These are phyloP conservation scores for Debaryomyces udenii DNA, from an alignment of 1,139 yeast genomes.

Conservation along the genomic window DNA sequence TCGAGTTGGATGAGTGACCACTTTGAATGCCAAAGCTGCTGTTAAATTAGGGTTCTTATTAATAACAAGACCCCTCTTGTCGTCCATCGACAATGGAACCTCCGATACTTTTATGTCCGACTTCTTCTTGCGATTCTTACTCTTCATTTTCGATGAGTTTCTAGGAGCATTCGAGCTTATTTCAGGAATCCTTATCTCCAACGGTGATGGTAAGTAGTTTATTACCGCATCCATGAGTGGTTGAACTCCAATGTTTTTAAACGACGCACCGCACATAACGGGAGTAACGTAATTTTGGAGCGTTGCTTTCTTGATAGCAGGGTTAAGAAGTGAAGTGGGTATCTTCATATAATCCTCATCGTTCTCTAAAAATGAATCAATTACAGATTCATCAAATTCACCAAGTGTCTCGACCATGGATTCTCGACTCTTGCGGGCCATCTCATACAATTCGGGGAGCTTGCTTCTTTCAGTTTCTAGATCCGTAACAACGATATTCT, in stretches of 20 bases:
- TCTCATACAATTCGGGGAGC: constrained; percentile 43
- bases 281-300: constrained; percentile 65
- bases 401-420: constrained; percentile 83
- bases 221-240: constrained; percentile 86
- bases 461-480: constrained; percentile 30
- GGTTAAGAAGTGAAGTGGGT: constrained; percentile 51
- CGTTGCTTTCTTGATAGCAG: constrained; percentile 67
- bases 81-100: constrained; percentile 42
- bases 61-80: constrained; percentile 51
- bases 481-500: constrained; percentile 53
- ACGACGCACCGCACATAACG: constrained; percentile 90
- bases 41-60: constrained; percentile 60
- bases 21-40: constrained; percentile 90
- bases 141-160: constrained; percentile 15
- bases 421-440: constrained; percentile 62
- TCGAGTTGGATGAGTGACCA: constrained; percentile 78
- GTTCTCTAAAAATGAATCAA: constrained; percentile 73
- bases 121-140: constrained; percentile 16
- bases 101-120: constrained; percentile 18
- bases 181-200: constrained; percentile 62
- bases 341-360: constrained; percentile 72
- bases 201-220: constrained; percentile 80
- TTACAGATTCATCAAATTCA: constrained; percentile 74
- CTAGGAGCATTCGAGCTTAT: constrained; percentile 34
- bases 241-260: constrained; percentile 91